These are phyloP conservation scores for Pythium plurisporium DNA, from an alignment of 352 stramenopile species.

Conservation along the genomic window DNA sequence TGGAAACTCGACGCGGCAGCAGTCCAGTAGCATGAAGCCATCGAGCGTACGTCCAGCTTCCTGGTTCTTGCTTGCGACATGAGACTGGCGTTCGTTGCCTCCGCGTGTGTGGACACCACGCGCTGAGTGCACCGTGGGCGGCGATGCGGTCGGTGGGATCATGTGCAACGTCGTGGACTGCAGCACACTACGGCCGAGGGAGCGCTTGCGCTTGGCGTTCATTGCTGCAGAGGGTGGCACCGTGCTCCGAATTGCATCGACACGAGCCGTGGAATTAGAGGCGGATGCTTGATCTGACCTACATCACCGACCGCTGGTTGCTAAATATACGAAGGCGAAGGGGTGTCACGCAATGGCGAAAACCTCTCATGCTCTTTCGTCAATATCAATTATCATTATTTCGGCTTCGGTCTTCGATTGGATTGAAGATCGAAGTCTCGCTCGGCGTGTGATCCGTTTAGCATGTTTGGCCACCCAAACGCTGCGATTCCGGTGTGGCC, in stretches of 20 bases:
- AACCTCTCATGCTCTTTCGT: too few relatives aligned
- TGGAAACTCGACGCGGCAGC: constrained; percentile 74
- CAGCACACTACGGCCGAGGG: constrained; percentile 23
- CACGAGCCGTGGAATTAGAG: too few relatives aligned
- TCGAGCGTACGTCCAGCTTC: constrained; percentile 37
- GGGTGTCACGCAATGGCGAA: too few relatives aligned
- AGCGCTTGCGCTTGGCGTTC: constrained; percentile 31
- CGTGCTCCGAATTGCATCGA: too few relatives aligned
- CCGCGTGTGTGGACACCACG: neutral
- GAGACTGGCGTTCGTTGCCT: neutral
- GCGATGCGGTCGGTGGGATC: neutral
- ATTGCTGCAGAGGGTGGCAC: too few relatives aligned
- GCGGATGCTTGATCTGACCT: neutral
- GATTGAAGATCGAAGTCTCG: too few relatives aligned
- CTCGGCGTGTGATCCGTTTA: too few relatives aligned
- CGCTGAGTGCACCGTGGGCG: neutral
- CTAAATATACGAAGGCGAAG: neutral
- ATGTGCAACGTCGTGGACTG: constrained; percentile 24
- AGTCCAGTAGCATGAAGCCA: constrained; percentile 75
- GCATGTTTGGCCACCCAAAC: too few relatives aligned
- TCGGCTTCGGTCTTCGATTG: too few relatives aligned
- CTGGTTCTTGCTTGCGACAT: constrained; percentile 12
- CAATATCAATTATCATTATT: too few relatives aligned
- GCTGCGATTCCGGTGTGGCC: too few relatives aligned
- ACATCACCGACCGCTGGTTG: neutral